Base-by-base conservation (phyloP, 305 asterid species). In the Coffea humblotiana region DNA sequence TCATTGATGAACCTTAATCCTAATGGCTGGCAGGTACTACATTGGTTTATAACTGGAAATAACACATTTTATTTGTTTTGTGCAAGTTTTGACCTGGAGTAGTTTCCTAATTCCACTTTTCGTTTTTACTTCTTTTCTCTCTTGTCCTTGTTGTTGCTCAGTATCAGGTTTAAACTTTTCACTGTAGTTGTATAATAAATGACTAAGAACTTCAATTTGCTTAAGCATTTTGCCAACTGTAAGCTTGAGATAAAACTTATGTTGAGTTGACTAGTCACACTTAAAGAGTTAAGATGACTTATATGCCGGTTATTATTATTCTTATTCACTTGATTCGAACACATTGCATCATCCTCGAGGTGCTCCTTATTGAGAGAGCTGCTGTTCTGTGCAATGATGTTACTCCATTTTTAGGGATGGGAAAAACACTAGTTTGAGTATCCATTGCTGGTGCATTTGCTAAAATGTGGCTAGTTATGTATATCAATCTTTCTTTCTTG, bases 1-100 rank as follows among this genome's bases (percentile, higher is more conserved):
- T 81, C 95, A 49, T 85, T 96, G 87, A 87, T 91, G 88, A 88
- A 96, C 86, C 98, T 96, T 76, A 96, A 96, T 90, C 99, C 99
- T 84, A 69, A 88, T 74, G 99, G 98, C 77, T 96, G 97, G 98
- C 95, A 96, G 97, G 99, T 96, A 70, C 76, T 64, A 40, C 76
- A 63, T 75, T 71, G 69, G 23, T 58, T 52, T 13, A 49, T 25
- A 49, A 8, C 37, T 47, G 45, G 49, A 3, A 58, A 25, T 1
- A 43, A 45, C 4, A 27, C 5, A 45, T 23, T 64, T 7, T 40
- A 27, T 67, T 9, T 32, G 10, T 56, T 23, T 47, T 43, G 71
- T 23, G 32, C 45, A 43, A 45, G 27, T 25, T 58, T 27, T 19
- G 14, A 13, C 1, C 25, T 54, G 56, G 69, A 51, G 49, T 69